Evolutionary conservation across 306 rosid species (phyloP).

Genomic region (Casuarina cunninghamiana): DNA sequence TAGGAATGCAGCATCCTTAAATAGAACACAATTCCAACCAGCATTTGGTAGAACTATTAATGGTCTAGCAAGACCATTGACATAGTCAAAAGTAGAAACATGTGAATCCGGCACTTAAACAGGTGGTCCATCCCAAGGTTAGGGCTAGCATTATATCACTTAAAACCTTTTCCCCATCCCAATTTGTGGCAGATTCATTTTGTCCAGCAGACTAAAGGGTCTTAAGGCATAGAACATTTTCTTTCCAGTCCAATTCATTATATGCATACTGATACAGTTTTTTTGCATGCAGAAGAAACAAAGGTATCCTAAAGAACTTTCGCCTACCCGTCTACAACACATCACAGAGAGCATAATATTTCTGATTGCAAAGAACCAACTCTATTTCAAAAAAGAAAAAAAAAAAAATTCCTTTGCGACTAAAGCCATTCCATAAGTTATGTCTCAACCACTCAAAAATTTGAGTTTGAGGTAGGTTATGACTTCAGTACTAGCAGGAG

Average conservation of each 20-base stretch:
- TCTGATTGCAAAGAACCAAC: neutral
- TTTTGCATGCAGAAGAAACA: neutral
- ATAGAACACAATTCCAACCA: neutral
- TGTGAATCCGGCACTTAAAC: neutral
- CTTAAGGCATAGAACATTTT: neutral
- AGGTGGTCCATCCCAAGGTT: neutral
- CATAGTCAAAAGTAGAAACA: neutral
- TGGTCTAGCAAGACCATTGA: neutral
- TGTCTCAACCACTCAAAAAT: neutral
- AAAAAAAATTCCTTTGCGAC: neutral
- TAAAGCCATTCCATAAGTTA: neutral
- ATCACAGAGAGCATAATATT: neutral
- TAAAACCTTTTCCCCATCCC: neutral
- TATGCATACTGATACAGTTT: neutral
- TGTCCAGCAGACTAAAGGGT: neutral
- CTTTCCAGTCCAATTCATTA: neutral
- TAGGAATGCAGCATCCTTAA: neutral
- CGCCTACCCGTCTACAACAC: neutral
- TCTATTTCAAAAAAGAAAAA: neutral
- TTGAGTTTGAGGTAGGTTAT: neutral
- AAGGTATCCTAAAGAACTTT: neutral
- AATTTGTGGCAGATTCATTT: neutral
- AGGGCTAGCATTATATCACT: neutral
- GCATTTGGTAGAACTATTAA: neutral
- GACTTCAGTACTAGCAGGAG: neutral